phyloP scores from a whole-genome alignment of 257 asterid genomes.

The Voacanga thouarsii region DNA sequence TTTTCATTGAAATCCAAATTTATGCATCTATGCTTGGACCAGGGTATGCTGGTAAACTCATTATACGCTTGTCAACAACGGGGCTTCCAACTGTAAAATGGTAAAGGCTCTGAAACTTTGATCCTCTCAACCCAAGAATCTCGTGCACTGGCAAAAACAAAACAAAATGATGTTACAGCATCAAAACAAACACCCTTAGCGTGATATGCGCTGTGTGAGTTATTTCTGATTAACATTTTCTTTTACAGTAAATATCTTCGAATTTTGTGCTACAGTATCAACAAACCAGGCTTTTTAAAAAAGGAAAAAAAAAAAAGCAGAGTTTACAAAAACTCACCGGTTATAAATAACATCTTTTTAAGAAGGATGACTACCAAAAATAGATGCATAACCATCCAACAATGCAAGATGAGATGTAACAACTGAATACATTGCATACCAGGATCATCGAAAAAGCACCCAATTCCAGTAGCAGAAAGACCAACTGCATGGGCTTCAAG shows the following conservation, averaged over 20 bases:
- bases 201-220: neutral
- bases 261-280: neutral
- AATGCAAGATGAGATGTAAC: neutral
- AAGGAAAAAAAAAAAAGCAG: neutral
- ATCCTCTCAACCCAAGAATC: constrained; percentile 68
- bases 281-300: neutral
- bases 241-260: neutral
- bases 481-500: constrained; percentile 95
- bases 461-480: constrained; percentile 92
- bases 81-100: constrained; percentile 90
- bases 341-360: neutral
- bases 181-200: neutral
- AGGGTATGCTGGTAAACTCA: constrained; percentile 93
- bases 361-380: neutral
- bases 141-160: constrained; percentile 64
- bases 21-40: constrained; percentile 60
- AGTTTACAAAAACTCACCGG: neutral
- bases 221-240: neutral
- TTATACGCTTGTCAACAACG: constrained; percentile 74
- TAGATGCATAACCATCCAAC: neutral
- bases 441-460: constrained; percentile 93
- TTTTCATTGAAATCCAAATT: constrained; percentile 1
- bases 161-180: neutral
- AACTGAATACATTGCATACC: constrained; percentile 40
- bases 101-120: constrained; percentile 73